Evolutionary conservation across 2,329 filamentous ascomycete species (phyloP), one percentile per base, ranked within the genome.

Genomic region (Pezicula rhizophila): DNA sequence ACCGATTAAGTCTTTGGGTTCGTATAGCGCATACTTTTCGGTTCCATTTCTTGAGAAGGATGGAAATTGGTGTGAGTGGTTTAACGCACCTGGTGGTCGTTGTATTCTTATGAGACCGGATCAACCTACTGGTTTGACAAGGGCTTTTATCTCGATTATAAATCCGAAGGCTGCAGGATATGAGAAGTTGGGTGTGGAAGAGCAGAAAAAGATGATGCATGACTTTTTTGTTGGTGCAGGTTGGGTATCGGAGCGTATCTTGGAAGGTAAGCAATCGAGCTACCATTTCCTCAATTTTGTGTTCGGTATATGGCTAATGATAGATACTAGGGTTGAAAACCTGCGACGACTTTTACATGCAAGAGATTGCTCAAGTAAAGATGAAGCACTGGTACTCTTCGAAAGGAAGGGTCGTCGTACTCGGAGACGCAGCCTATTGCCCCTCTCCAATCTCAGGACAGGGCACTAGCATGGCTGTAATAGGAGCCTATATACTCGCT

Each of bases 401-500:
- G 77, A 0, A 75, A 73, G 1, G 78, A 80, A 31, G 28, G 12
- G 28, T 31, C 28, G 28, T 31, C 7, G 8, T 31, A 3, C 28
- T 31, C 3, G 28, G 28, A 10, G 28, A 31, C 8, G 28, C 28
- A 31, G 28, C 8, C 8, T 55, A 76, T 77, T 1, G 77, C 64
- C 75, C 77, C 0, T 68, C 71, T 0, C 68, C 72, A 0, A 52
- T 73, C 4, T 74, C 71, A 0, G 79, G 78, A 0, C 70, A 75
- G 65, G 78, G 78, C 0, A 79, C 76, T 0, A 73, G 71, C 2
- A 55, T 67, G 0, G 70, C 71, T 0, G 57, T 82, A 0, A 58
- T 75, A 0, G 73, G 73, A 0, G 75, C 77, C 0, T 83, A 82
- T 56, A 62, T 80, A 2, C 66, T 84, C 4, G 79, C 78, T 0